Conservation (phyloP, 306 rosid species). For the Macrotyloma uniflorum region DNA sequence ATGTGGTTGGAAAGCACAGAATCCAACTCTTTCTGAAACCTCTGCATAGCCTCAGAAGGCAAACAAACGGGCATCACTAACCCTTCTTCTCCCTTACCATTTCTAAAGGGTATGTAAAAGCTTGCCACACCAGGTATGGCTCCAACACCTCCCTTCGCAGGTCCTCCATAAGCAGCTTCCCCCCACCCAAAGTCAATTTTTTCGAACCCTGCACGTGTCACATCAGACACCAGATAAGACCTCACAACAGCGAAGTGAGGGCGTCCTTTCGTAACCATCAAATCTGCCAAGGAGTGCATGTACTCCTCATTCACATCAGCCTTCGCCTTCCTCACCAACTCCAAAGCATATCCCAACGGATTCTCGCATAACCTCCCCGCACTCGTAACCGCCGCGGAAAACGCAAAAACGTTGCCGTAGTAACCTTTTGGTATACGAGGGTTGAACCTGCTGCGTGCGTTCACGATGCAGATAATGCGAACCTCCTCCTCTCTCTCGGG, state of each 20-base stretch:
- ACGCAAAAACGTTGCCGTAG: slow-evolving; percentile 64
- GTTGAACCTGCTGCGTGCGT: slow-evolving; percentile 46
- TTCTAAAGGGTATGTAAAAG: slow-evolving; percentile 45
- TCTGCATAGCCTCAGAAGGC: slow-evolving; percentile 54
- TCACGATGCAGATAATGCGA: slow-evolving; percentile 51
- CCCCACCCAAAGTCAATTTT: slow-evolving; percentile 76
- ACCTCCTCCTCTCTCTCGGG: slow-evolving; percentile 46
- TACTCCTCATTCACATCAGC: slow-evolving; percentile 55
- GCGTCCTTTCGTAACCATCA: slow-evolving; percentile 49
- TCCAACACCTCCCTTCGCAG: slow-evolving; percentile 53
- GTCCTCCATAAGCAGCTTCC: slow-evolving; percentile 53
- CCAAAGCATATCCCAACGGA: slow-evolving; percentile 57
- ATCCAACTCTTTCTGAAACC: slow-evolving; percentile 45
- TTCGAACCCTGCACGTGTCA: slow-evolving; percentile 54
- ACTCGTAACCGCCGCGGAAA: slow-evolving; percentile 47
- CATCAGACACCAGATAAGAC: slow-evolving; percentile 53
- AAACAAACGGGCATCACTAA: slow-evolving; percentile 56
- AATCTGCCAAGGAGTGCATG: slow-evolving; percentile 58
- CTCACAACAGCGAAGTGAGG: slow-evolving; percentile 56
- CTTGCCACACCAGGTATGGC: slow-evolving; percentile 55
- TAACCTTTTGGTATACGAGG: slow-evolving; percentile 60
- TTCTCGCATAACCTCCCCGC: slow-evolving; percentile 49
- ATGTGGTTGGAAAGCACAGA: not conserved
- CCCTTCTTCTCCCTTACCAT: slow-evolving; percentile 50
- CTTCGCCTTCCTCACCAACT: slow-evolving; percentile 56